phyloP scores from a whole-genome alignment of 2,329 filamentous ascomycete species.

The Colletotrichum viniferum region DNA sequence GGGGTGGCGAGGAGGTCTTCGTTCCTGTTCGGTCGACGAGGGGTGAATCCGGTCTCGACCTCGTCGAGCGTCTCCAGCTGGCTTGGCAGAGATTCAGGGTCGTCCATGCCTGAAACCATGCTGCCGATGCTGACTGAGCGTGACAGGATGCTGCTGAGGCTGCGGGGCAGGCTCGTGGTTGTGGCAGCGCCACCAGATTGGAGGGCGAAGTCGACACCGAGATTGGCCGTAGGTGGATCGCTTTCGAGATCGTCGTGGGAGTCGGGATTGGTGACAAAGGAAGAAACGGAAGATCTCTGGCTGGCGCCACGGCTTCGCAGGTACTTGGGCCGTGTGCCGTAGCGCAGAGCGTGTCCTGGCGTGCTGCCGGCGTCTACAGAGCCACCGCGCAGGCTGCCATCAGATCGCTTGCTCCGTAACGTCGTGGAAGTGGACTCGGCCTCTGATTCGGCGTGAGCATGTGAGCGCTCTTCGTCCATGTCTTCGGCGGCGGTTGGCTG shows the following conservation, averaged over 20 bases:
- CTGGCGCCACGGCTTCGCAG: constrained; percentile 62
- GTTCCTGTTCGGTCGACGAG: constrained; percentile 37
- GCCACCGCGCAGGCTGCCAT: constrained; percentile 32
- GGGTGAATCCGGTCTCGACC: constrained; percentile 42
- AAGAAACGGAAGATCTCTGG: constrained; percentile 65
- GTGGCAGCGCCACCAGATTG: constrained; percentile 81
- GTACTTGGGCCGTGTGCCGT: constrained; percentile 58
- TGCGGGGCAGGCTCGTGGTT: constrained; percentile 52
- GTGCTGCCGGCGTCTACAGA: constrained; percentile 50
- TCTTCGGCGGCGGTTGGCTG: constrained; percentile 26
- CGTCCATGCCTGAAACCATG: constrained; percentile 78
- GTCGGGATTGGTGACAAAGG: constrained; percentile 59
- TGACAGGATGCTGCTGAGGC: constrained; percentile 62
- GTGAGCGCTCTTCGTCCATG: constrained; percentile 30
- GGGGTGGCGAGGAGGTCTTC: constrained; percentile 71
- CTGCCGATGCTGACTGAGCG: constrained; percentile 87
- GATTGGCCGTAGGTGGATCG: constrained; percentile 68
- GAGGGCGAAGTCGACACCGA: constrained; percentile 77
- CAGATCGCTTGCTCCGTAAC: constrained; percentile 36
- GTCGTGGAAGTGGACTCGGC: constrained; percentile 26
- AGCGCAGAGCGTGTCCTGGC: constrained; percentile 50
- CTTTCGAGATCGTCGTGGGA: constrained; percentile 67
- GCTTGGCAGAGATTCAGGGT: constrained; percentile 51
- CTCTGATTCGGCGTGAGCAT: constrained; percentile 33
- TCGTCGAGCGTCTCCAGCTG: constrained; percentile 57